Percentiles rank a stretch among this genome's conserved stretches.
phyloP scores from a whole-genome alignment of 495 filamentous ascomycete genomes.

The Trichoderma erinaceum region DNA sequence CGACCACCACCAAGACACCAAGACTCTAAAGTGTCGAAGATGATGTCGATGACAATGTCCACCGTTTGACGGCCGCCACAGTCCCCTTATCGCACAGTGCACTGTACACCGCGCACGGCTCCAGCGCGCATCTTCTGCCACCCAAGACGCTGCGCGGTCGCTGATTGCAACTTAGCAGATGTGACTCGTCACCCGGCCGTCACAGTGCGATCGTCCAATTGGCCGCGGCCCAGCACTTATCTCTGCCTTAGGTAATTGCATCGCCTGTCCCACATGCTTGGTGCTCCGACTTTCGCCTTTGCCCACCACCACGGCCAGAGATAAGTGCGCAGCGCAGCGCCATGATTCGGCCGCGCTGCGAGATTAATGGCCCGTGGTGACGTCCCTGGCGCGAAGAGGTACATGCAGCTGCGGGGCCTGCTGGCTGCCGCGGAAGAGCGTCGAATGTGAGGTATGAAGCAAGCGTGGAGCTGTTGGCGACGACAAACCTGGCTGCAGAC shows the following conservation, averaged over 20 bases:
- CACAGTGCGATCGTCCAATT: slow-evolving; percentile 9
- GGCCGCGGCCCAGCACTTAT: background rate
- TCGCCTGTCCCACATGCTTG: background rate
- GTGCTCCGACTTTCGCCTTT: slow-evolving; percentile 7
- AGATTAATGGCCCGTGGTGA: slow-evolving; percentile 11
- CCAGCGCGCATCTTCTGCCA: too few species aligned
- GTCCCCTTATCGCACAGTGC: too few species aligned
- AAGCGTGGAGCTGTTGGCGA: too few species aligned
- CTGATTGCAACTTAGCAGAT: background rate
- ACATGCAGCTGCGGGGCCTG: too few species aligned
- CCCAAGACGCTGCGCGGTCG: background rate
- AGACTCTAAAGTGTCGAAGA: background rate
- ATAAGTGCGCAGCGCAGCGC: background rate
- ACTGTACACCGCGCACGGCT: too few species aligned
- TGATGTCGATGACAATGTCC: too few species aligned
- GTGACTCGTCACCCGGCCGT: background rate
- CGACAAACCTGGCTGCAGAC: too few species aligned
- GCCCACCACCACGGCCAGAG: background rate
- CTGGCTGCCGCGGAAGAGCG: too few species aligned
- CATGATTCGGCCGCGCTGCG: slow-evolving; percentile 7
- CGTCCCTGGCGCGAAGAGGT: background rate
- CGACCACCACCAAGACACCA: background rate
- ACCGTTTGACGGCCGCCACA: too few species aligned
- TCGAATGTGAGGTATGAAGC: too few species aligned
- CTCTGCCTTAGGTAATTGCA: slow-evolving; percentile 10